These are phyloP conservation scores for Rubroboletus pulcherrimus DNA, from an alignment of 768 basidiomycete genomes.

Conservation along the genomic window DNA sequence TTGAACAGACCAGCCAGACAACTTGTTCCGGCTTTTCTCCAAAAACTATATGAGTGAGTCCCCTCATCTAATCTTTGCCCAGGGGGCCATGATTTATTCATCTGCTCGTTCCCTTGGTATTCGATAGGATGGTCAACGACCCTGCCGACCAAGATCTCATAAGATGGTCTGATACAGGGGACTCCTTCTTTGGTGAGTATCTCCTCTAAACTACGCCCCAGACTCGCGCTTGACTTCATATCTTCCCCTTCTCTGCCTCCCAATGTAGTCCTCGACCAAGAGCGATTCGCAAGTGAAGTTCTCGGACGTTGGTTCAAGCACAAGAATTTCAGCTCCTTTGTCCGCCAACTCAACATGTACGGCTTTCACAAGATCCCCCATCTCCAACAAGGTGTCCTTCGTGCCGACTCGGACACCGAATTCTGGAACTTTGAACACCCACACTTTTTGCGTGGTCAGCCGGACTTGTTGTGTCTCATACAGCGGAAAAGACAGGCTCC, in stretches of 20 bases:
- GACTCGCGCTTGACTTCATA: neutral
- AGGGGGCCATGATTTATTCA: slow-evolving; percentile 9
- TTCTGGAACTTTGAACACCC: slow-evolving; percentile 91
- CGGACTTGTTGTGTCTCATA: slow-evolving; percentile 82
- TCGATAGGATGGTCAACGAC: slow-evolving; percentile 85
- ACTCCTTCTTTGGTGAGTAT: slow-evolving; percentile 81
- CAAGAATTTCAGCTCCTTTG: slow-evolving; percentile 92
- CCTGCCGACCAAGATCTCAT: slow-evolving; percentile 78
- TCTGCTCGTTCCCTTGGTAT: slow-evolving; percentile 1
- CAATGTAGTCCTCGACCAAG: slow-evolving; percentile 78
- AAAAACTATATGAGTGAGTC: slow-evolving; percentile 86
- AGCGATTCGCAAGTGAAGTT: slow-evolving; percentile 84
- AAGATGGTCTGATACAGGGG: slow-evolving; percentile 86
- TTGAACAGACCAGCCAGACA: slow-evolving; percentile 46
- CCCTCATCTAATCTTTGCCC: slow-evolving; percentile 12
- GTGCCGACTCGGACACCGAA: slow-evolving; percentile 75
- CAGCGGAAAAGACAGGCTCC: slow-evolving; percentile 70
- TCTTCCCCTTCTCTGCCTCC: neutral
- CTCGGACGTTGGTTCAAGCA: slow-evolving; percentile 97
- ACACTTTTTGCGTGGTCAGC: slow-evolving; percentile 85
- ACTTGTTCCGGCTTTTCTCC: slow-evolving; percentile 78
- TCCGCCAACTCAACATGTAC: slow-evolving; percentile 95
- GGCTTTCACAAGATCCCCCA: slow-evolving; percentile 97
- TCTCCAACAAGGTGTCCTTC: slow-evolving; percentile 90
- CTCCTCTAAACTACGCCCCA: neutral